phyloP scores from a whole-genome alignment of 805 yeast species.

The Metschnikowia vanudenii region DNA sequence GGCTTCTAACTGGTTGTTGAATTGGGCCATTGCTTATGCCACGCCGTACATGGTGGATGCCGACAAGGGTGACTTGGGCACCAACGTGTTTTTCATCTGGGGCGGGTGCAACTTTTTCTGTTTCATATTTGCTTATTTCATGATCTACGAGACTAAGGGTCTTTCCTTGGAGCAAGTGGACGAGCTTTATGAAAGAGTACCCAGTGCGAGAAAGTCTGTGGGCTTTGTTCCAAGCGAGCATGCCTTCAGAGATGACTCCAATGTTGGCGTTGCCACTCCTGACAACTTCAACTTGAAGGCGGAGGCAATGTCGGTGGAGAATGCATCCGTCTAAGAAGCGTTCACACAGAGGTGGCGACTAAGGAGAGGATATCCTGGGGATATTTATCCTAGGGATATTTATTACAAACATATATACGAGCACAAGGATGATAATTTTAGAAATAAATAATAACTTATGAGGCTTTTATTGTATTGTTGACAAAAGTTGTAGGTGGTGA shows the following conservation, averaged over 20 bases:
- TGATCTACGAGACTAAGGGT: slow-evolving; percentile 42
- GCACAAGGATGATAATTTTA: neutral
- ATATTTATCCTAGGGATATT: slow-evolving; percentile 6
- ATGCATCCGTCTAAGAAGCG: slow-evolving; percentile 20
- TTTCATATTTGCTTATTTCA: slow-evolving; percentile 31
- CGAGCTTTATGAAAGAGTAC: slow-evolving; percentile 36
- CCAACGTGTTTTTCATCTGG: slow-evolving; percentile 44
- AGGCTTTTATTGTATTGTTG: too few relatives aligned
- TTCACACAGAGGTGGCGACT: neutral
- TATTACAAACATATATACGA: slow-evolving; percentile 5
- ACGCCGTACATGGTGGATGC: slow-evolving; percentile 43
- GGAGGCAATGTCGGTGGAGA: slow-evolving; percentile 29
- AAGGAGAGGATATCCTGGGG: slow-evolving; percentile 6
- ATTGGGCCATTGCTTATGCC: slow-evolving; percentile 42
- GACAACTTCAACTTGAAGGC: slow-evolving; percentile 23
- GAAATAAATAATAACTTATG: too few relatives aligned
- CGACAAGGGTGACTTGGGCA: slow-evolving; percentile 40
- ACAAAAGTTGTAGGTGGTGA: too few relatives aligned
- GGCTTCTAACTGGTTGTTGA: slow-evolving; percentile 44
- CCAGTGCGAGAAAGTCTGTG: slow-evolving; percentile 34
- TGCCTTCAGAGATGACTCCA: slow-evolving; percentile 32
- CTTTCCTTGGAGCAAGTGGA: slow-evolving; percentile 43
- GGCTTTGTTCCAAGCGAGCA: slow-evolving; percentile 34
- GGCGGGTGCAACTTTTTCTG: slow-evolving; percentile 40
- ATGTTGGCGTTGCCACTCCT: slow-evolving; percentile 11